Percentiles rank a stretch among this genome's conserved stretches.
Conservation (phyloP, 2,329 filamentous ascomycete genomes). For the Blastomyces parvus region DNA sequence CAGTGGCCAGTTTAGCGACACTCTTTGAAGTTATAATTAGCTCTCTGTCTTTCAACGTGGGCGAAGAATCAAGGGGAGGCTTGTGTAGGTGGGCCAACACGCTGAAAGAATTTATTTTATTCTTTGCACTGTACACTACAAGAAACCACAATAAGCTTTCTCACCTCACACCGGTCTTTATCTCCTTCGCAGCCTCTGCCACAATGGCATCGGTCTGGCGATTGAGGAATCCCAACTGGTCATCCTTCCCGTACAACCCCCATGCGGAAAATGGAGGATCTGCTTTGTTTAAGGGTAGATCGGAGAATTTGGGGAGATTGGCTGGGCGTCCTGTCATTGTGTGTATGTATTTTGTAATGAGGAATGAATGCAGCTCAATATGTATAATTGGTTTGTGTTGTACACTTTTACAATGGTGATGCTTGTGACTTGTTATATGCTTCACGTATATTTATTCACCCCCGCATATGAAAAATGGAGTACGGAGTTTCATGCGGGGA, state of each 20-base stretch:
- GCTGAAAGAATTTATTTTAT: background rate
- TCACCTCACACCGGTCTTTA: slow-evolving; percentile 44
- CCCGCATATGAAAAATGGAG: background rate
- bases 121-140: background rate
- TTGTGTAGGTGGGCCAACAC: background rate
- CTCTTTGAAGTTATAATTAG: slow-evolving; percentile 24
- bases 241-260: slow-evolving; percentile 46
- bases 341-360: background rate
- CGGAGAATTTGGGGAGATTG: slow-evolving; percentile 14
- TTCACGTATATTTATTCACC: background rate
- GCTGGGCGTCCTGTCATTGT: slow-evolving; percentile 13
- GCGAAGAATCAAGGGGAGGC: too few relatives aligned
- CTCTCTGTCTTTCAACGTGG: background rate
- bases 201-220: slow-evolving; percentile 49
- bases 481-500: background rate
- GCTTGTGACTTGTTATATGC: background rate
- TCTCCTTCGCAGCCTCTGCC: slow-evolving; percentile 43
- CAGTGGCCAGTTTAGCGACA: slow-evolving; percentile 54
- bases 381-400: background rate
- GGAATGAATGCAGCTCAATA: background rate
- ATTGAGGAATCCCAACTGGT: slow-evolving; percentile 54
- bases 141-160: background rate
- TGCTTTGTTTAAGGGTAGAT: slow-evolving; percentile 14
- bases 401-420: background rate
- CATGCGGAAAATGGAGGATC: slow-evolving; percentile 25